phyloP scores from a whole-genome alignment of 2,329 filamentous ascomycete genomes.

The Scorias spongiosa region DNA sequence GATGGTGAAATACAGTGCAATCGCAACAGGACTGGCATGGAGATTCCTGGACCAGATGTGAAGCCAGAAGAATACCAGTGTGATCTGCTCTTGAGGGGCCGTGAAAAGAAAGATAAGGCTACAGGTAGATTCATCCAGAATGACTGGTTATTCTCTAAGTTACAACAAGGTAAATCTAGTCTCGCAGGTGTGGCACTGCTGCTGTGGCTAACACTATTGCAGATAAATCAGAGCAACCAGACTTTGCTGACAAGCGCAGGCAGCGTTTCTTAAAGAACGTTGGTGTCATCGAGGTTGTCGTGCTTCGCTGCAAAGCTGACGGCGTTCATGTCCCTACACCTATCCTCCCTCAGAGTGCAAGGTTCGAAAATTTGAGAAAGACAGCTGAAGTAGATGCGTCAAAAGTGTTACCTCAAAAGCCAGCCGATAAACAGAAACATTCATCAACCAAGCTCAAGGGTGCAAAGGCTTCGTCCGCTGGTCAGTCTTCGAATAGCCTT shows the following conservation, averaged over 20 bases:
- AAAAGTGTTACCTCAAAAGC: background rate
- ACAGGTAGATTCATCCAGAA: constrained; percentile 33
- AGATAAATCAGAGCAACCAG: background rate
- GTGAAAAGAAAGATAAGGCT: constrained; percentile 34
- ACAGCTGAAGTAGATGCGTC: background rate
- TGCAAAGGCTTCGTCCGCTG: background rate
- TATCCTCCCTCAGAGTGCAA: background rate
- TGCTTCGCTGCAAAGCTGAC: constrained; percentile 27
- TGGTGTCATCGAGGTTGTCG: constrained; percentile 33
- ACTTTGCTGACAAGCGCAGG: background rate
- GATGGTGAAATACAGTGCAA: constrained; percentile 44
- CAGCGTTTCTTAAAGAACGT: constrained; percentile 22
- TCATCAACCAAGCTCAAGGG: background rate
- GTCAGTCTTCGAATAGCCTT: background rate
- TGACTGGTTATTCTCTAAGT: constrained; percentile 37
- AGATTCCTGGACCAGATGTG: constrained; percentile 15
- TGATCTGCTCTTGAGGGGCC: constrained; percentile 32
- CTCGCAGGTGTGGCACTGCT: background rate
- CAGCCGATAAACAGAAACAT: background rate
- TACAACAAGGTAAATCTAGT: constrained; percentile 29
- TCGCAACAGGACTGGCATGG: constrained; percentile 32
- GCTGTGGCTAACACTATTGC: background rate
- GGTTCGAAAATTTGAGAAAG: background rate
- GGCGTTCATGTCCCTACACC: constrained; percentile 1
- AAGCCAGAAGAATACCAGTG: constrained; percentile 23